Percentiles rank a stretch among this genome's conserved stretches.
Evolutionary conservation across 306 rosid species (phyloP).

Genomic region (Pterocarpus santalinus): DNA sequence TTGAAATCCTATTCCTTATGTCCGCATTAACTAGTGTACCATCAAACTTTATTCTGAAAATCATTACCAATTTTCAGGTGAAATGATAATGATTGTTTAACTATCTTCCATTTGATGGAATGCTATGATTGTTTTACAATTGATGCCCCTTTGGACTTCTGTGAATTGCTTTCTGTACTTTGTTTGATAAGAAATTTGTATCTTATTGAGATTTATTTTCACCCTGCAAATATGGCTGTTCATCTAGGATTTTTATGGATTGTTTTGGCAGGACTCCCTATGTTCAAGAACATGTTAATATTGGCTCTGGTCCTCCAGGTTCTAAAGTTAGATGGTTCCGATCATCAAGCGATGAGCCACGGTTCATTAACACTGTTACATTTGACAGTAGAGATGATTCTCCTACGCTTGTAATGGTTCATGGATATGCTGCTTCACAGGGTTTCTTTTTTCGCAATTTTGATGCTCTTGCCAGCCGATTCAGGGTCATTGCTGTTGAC

Average conservation of each 20-base stretch:
- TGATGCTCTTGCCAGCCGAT: constrained; percentile 84
- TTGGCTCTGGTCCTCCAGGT: constrained; percentile 96
- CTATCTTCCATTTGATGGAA: neutral
- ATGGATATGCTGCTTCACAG: constrained; percentile 92
- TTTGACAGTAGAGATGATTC: constrained; percentile 74
- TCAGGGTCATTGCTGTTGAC: constrained; percentile 89
- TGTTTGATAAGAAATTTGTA: neutral
- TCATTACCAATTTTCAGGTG: neutral
- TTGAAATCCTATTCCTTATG: neutral
- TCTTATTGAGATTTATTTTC: neutral
- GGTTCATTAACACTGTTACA: constrained; percentile 82
- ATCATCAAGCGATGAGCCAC: constrained; percentile 76
- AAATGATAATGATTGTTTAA: neutral
- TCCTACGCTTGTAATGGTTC: constrained; percentile 94
- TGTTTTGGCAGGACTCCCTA: constrained; percentile 73
- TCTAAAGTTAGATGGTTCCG: constrained; percentile 93
- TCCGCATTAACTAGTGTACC: neutral
- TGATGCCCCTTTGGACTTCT: neutral
- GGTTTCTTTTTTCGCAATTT: constrained; percentile 96
- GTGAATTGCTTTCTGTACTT: neutral
- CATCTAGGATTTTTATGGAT: constrained; percentile 39
- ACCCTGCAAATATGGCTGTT: constrained; percentile 13
- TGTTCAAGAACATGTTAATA: constrained; percentile 90
- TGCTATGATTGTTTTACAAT: neutral
- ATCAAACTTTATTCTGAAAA: neutral